A percentile compares a stretch with the other conserved stretches of the same genome.
Conservation (phyloP, 768 basidiomycete genomes). For the Mycena capillaripes region DNA sequence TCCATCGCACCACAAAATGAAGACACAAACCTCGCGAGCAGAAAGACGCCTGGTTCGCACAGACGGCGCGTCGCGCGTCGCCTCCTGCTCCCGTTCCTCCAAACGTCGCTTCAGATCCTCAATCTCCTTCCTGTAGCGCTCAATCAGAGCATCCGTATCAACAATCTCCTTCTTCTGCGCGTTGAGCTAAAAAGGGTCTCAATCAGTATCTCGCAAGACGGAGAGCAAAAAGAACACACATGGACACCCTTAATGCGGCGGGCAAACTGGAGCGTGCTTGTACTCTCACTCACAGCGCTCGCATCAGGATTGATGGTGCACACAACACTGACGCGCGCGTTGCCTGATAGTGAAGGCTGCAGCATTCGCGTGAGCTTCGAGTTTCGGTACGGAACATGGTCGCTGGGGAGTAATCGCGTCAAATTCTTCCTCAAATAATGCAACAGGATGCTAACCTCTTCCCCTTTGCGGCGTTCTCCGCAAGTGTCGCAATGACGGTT, state of each 20-base stretch:
- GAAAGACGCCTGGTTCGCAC: conserved; percentile 63
- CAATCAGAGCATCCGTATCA: conserved; percentile 93
- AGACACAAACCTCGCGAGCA: conserved; percentile 59
- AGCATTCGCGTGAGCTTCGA: conserved; percentile 95
- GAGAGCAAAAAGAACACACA: conserved; percentile 51
- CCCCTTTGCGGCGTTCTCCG: conserved; percentile 86
- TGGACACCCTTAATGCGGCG: conserved; percentile 92
- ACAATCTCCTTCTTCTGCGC: conserved; percentile 96
- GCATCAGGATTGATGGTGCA: conserved; percentile 94
- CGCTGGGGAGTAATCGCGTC: conserved; percentile 55
- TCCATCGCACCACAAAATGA: neutral
- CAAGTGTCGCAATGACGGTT: conserved; percentile 91
- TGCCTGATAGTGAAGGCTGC: conserved; percentile 94
- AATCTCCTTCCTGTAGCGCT: conserved; percentile 95
- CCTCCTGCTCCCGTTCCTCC: conserved; percentile 77
- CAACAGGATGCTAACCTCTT: conserved; percentile 65
- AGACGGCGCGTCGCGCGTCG: conserved; percentile 50
- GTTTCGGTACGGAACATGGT: conserved; percentile 96
- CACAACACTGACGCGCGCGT: conserved; percentile 95
- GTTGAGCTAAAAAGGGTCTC: conserved; percentile 61
- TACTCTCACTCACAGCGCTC: conserved; percentile 84
- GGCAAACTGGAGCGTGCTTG: conserved; percentile 92
- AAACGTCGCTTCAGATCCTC: conserved; percentile 87
- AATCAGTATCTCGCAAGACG: neutral
- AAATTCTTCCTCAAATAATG: neutral